phyloP scores from a whole-genome alignment of 2,329 filamentous ascomycete species.

The Dendryphion nanum region DNA sequence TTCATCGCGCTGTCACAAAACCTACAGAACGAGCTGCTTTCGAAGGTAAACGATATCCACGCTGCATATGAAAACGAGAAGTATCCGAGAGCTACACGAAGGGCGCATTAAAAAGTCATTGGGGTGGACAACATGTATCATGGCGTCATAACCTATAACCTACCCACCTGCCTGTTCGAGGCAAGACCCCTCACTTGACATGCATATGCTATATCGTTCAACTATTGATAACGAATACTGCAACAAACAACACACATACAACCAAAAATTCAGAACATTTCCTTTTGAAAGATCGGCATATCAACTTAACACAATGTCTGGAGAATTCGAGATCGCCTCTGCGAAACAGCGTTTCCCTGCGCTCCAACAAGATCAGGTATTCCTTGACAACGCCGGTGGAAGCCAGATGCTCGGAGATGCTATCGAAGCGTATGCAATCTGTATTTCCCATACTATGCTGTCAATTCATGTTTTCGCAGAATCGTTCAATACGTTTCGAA shows the following conservation, averaged over 20 bases:
- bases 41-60: no score
- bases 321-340: conserved; percentile 54
- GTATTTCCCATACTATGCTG: conserved; percentile 1
- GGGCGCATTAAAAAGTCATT: no score
- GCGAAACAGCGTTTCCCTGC: conserved; percentile 67
- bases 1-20: no score
- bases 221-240: background rate
- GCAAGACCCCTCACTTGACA: background rate
- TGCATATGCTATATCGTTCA: conserved; percentile 1
- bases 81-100: no score
- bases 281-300: no score
- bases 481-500: conserved; percentile 65
- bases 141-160: no score
- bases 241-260: no score
- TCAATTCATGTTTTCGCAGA: conserved; percentile 31
- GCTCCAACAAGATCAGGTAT: conserved; percentile 65
- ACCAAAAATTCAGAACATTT: no score
- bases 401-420: conserved; percentile 68
- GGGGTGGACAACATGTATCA: no score
- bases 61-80: no score
- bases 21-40: no score
- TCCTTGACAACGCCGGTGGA: conserved; percentile 76
- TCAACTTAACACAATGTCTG: conserved; percentile 22
- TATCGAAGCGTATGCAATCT: conserved; percentile 57
- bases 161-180: conserved; percentile 2